phyloP scores from a whole-genome alignment of 192 early-diverging fungal genomes.

The Neocallimastix lanati region DNA sequence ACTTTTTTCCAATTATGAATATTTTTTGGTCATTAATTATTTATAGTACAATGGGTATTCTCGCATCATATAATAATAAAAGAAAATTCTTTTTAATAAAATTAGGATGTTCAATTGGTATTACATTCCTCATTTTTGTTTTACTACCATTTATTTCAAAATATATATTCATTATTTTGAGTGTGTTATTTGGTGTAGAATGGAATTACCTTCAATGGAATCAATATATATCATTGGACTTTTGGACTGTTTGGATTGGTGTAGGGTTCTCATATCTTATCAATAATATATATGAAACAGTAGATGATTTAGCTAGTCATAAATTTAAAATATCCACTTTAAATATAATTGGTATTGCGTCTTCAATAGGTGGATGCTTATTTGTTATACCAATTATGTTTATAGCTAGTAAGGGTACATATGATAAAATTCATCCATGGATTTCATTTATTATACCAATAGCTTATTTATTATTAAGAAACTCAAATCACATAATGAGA shows the following conservation, averaged over 20 bases:
- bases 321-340: neutral
- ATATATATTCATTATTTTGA: neutral
- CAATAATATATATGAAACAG: neutral
- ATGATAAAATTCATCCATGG: neutral
- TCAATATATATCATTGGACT: neutral
- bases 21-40: neutral
- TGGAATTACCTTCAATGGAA: neutral
- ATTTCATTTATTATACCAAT: neutral
- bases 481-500: neutral
- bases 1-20: neutral
- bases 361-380: neutral
- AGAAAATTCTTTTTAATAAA: neutral
- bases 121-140: neutral
- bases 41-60: neutral
- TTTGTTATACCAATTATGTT: neutral
- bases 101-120: neutral
- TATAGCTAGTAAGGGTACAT: neutral
- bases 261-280: neutral
- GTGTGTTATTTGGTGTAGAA: neutral
- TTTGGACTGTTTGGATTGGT: neutral
- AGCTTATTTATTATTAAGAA: neutral
- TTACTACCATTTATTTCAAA: neutral
- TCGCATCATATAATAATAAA: neutral
- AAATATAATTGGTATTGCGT: neutral
- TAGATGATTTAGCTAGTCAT: neutral